Evolutionary conservation across 192 early-diverging fungal species (phyloP).

Genomic region (Linnemannia schmuckeri): DNA sequence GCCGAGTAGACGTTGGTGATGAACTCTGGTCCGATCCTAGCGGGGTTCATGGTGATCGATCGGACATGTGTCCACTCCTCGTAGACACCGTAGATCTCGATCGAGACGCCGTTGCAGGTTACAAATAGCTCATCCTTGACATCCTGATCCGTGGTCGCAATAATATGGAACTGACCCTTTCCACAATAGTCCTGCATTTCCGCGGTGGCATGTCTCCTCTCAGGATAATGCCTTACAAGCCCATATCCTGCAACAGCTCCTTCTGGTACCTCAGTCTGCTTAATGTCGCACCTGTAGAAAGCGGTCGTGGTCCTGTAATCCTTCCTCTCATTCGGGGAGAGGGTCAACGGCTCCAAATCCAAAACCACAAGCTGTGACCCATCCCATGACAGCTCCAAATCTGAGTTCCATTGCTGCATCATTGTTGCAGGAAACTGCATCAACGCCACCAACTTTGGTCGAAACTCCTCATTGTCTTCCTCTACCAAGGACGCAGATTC

Average conservation of each 20-base stretch:
- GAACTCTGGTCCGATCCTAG: neutral
- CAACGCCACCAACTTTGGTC: neutral
- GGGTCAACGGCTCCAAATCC: neutral
- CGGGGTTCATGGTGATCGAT: neutral
- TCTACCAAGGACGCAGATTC: neutral
- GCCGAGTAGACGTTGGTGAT: neutral
- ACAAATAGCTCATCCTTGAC: neutral
- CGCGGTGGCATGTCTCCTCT: neutral
- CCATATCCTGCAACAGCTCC: neutral
- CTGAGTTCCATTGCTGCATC: neutral
- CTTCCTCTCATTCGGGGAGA: neutral
- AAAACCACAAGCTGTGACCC: neutral
- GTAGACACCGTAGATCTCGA: neutral
- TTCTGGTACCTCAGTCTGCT: neutral
- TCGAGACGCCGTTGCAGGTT: neutral
- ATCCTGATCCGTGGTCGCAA: neutral
- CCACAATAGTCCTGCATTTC: neutral
- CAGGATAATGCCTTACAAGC: neutral
- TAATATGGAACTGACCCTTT: neutral
- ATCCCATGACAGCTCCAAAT: neutral
- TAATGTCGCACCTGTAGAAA: neutral
- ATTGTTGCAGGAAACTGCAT: neutral
- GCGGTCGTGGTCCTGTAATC: neutral
- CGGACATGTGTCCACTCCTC: neutral
- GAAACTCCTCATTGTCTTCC: neutral